A percentile compares a stretch with the other conserved stretches of the same genome.
Conservation (phyloP, 2,329 filamentous ascomycete species). For the Beauveria australis region DNA sequence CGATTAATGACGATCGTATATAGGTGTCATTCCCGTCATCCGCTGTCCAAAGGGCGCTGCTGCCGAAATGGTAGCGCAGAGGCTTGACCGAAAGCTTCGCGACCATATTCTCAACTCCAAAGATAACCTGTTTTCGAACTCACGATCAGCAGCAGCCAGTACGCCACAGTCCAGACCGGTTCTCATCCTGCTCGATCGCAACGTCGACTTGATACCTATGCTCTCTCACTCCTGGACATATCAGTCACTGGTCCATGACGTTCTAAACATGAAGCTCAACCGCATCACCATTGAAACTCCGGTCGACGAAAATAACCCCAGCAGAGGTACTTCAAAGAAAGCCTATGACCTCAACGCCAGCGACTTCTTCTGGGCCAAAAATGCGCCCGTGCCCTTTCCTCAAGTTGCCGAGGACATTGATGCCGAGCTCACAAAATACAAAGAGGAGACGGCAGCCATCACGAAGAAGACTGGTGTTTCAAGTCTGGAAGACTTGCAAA, state of each 20-base stretch:
- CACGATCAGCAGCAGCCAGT: slow-evolving; percentile 49
- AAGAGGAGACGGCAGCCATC: slow-evolving; percentile 87
- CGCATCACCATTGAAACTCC: slow-evolving; percentile 87
- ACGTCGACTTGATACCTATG: slow-evolving; percentile 94
- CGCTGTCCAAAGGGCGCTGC: slow-evolving; percentile 87
- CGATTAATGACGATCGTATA: background rate
- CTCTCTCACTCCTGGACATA: slow-evolving; percentile 85
- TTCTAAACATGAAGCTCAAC: slow-evolving; percentile 60
- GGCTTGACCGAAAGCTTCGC: slow-evolving; percentile 88
- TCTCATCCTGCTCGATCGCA: slow-evolving; percentile 87
- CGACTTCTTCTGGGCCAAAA: slow-evolving; percentile 96
- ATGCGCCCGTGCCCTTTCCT: slow-evolving; percentile 83
- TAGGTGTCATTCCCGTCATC: slow-evolving; percentile 88
- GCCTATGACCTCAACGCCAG: slow-evolving; percentile 81
- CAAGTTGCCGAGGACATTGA: slow-evolving; percentile 97
- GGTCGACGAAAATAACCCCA: slow-evolving; percentile 65
- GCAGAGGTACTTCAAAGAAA: slow-evolving; percentile 73
- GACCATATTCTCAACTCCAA: slow-evolving; percentile 97
- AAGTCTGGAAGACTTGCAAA: slow-evolving; percentile 85
- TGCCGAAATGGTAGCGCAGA: slow-evolving; percentile 88
- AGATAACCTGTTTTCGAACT: slow-evolving; percentile 83
- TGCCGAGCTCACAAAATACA: slow-evolving; percentile 85
- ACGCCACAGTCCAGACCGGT: slow-evolving; percentile 75
- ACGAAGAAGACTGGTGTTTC: slow-evolving; percentile 92
- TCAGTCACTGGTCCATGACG: slow-evolving; percentile 70